Base-by-base conservation (phyloP, 2,329 filamentous ascomycete species). In the Neopestalotiopsis sp. region DNA sequence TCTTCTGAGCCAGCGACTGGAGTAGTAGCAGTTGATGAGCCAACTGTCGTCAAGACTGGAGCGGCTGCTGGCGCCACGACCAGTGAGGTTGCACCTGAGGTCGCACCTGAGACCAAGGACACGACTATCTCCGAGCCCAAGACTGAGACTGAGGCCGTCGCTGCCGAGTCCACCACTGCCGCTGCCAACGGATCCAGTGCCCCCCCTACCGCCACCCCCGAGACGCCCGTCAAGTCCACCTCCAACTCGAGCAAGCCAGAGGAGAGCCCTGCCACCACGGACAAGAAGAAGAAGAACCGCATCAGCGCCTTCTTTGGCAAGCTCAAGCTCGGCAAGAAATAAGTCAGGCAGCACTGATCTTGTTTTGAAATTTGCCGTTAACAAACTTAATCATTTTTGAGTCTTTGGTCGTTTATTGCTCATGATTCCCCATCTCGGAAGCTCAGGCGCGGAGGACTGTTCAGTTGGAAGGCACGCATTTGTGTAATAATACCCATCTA, bases 211-310 rank as follows among this genome's bases (percentile, higher is more conserved):
- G 56, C 65, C 52, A 56, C 28, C 10, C 65, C 66, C n/a, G 57
- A 28, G 20, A 67, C 57, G 45, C 57, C 57, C 4, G 66, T 24
- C 13, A 67, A 67, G 57, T 32, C 34, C 10, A 38, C 38, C 13
- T 45, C 71, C 13, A 65, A 63, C 24, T 62, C 69, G 17, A 72
- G 42, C 67, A 71, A 69, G 52, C 49, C 71, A 5, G 61, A 72
- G 40, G 73, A 72, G 14, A 77, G 77, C 71, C 78, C 80, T 62
- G 78, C 81, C 24, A 83, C 66, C 52, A 20, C 52, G 24, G 69
- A 70, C 6, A 68, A 82, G 75, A 85, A 84, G 78, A 84, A 82
- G 74, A 82, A 83, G 75, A 78, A 80, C 71, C 76, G 82, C 38
- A 69, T 81, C 38, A 84, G 83, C 72, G 78, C 78, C 28, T 79